Conservation (phyloP, 2,329 filamentous ascomycete genomes). For the Ophiostoma montium region DNA sequence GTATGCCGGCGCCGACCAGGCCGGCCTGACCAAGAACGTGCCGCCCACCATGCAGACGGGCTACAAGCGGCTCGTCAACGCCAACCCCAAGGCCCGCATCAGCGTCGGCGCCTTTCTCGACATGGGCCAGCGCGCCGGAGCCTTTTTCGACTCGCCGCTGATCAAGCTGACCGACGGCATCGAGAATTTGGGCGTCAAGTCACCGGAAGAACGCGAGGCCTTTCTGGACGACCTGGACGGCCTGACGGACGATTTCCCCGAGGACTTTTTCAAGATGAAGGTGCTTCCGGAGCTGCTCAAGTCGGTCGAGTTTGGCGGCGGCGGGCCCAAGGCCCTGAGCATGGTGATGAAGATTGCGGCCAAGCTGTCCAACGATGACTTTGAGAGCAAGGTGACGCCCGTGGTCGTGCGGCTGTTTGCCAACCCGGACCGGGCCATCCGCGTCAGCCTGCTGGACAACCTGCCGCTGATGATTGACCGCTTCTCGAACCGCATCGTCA, state of each 20-base stretch:
- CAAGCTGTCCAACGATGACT: conserved; percentile 82
- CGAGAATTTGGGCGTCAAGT: conserved; percentile 83
- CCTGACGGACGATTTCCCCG: conserved; percentile 84
- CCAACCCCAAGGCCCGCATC: conserved; percentile 77
- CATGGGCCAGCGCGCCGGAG: conserved; percentile 65
- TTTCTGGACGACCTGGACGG: conserved; percentile 77
- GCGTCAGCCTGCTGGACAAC: conserved; percentile 82
- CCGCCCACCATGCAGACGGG: conserved; percentile 79
- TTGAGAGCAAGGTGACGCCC: conserved; percentile 68
- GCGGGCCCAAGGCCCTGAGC: conserved; percentile 77
- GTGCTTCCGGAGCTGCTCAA: conserved; percentile 92
- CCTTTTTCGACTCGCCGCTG: conserved; percentile 85
- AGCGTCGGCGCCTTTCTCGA: conserved; percentile 79
- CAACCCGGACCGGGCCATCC: conserved; percentile 81
- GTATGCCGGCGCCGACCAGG: conserved; percentile 62
- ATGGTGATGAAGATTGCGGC: conserved; percentile 83
- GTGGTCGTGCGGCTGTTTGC: conserved; percentile 77
- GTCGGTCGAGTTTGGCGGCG: conserved; percentile 95
- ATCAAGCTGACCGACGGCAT: conserved; percentile 89
- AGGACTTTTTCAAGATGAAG: conserved; percentile 97
- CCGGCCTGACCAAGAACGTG: conserved; percentile 72
- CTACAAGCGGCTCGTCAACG: conserved; percentile 79
- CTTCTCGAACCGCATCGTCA: conserved; percentile 74
- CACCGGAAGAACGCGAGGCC: conserved; percentile 65
- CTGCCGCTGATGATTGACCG: conserved; percentile 84